Conservation (phyloP, 805 yeast species). For the Saccharomycopsis sp. region DNA sequence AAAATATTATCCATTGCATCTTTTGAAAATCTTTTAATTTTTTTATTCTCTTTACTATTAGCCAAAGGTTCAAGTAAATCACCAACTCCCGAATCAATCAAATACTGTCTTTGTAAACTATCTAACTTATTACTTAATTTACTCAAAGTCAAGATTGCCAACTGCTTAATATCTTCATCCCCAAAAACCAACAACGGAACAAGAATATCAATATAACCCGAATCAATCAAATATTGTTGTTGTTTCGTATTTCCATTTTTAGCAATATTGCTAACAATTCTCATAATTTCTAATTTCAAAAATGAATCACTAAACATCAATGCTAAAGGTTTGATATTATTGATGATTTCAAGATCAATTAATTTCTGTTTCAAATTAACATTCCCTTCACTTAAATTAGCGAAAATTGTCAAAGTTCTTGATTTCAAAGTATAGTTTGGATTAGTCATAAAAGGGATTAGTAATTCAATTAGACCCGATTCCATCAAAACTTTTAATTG, state of each 20-base stretch:
- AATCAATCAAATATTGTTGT: conserved; percentile 7
- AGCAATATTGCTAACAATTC: conserved; percentile 13
- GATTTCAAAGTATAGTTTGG: conserved; percentile 16
- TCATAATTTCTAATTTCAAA: conserved; percentile 15
- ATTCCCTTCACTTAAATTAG: conserved; percentile 14
- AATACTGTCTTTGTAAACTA: conserved; percentile 15
- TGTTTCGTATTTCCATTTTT: conserved; percentile 13
- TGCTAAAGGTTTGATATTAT: conserved; percentile 15
- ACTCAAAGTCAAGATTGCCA: conserved; percentile 12
- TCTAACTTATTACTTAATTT: conserved; percentile 12
- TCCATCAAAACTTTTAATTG: conserved; percentile 13
- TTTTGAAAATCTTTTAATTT: conserved; percentile 10
- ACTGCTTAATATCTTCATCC: conserved; percentile 15
- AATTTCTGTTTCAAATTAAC: conserved; percentile 12
- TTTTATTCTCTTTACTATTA: not conserved
- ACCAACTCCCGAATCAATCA: conserved; percentile 17
- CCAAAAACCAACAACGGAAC: conserved; percentile 18
- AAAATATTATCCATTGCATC: conserved; percentile 14
- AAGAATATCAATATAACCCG: conserved; percentile 16
- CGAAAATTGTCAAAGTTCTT: conserved; percentile 11
- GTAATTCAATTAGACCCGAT: conserved; percentile 9
- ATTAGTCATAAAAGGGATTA: conserved; percentile 12
- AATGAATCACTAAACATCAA: conserved; percentile 15
- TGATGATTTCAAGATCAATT: conserved; percentile 12
- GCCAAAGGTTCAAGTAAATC: conserved; percentile 13